A percentile compares a stretch with the other conserved stretches of the same genome.
phyloP scores from a whole-genome alignment of 768 basidiomycete genomes.

The Jaapia argillacea region DNA sequence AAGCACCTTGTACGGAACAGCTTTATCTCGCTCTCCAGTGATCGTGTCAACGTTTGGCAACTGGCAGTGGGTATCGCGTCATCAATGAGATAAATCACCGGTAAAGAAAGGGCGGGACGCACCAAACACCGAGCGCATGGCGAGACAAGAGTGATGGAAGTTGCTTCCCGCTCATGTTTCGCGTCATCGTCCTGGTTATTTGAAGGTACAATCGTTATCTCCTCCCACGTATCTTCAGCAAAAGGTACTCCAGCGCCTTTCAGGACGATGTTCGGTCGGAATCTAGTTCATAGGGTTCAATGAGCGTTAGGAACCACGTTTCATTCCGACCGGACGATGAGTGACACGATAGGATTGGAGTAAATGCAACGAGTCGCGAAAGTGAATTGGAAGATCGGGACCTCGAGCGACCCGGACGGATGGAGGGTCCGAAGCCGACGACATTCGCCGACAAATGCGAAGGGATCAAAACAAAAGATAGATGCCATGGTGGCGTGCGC shows the following conservation, averaged over 20 bases:
- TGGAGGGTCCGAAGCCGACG: not conserved
- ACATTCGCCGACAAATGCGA: not conserved
- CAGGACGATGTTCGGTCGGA: conserved; percentile 70
- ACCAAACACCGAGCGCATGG: conserved; percentile 69
- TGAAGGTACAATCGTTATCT: conserved; percentile 40
- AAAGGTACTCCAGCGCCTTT: conserved; percentile 56
- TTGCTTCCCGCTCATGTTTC: conserved; percentile 7
- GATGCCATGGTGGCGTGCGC: too few species aligned
- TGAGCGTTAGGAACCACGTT: conserved; percentile 5
- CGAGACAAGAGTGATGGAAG: conserved; percentile 46
- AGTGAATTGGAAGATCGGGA: not conserved
- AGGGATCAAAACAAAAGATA: too few species aligned
- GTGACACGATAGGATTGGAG: conserved; percentile 1
- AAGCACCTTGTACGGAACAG: conserved; percentile 67
- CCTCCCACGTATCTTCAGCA: conserved; percentile 61
- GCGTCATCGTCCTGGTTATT: conserved; percentile 25
- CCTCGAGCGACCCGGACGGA: not conserved
- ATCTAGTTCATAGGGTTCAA: conserved; percentile 28
- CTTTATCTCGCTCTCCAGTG: conserved; percentile 55
- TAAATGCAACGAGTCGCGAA: conserved; percentile 6
- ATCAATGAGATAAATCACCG: conserved; percentile 4
- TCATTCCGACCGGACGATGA: conserved; percentile 2
- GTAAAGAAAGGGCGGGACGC: conserved; percentile 15
- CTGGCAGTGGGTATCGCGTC: conserved; percentile 24
- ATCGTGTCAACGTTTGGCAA: conserved; percentile 63